A percentile compares a stretch with the other conserved stretches of the same genome.
Evolutionary conservation across 2,329 filamentous ascomycete genomes (phyloP).

Genomic region (Pseudodiploospora longispora): DNA sequence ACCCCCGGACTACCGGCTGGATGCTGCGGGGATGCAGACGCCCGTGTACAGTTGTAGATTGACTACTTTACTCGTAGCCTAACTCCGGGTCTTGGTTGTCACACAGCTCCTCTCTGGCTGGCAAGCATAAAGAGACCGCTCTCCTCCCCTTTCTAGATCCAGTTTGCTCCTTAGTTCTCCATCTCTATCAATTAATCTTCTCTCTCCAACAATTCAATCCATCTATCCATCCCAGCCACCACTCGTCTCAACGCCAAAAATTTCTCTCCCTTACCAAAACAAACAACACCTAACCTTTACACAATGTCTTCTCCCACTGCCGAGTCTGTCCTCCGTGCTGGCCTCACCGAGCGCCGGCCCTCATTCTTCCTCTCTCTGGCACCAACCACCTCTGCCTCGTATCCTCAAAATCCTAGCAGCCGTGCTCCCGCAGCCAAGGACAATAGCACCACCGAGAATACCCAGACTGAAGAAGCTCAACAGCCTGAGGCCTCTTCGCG

Average conservation of each 20-base stretch:
- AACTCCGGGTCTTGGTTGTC: no score
- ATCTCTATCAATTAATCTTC: constrained; percentile 7
- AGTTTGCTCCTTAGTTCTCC: constrained; percentile 4
- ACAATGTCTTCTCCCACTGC: constrained; percentile 4
- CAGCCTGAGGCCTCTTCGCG: constrained; percentile 21
- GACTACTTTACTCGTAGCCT: no score
- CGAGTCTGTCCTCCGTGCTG: constrained; percentile 8
- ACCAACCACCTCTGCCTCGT: constrained; percentile 49
- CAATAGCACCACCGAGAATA: constrained; percentile 10
- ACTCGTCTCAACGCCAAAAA: no score
- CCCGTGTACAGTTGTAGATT: no score
- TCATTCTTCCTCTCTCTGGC: constrained; percentile 47
- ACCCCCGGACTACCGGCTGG: no score
- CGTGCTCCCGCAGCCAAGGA: constrained; percentile 10
- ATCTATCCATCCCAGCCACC: constrained; percentile 3
- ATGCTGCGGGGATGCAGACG: no score
- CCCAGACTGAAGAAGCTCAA: background rate
- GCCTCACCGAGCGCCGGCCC: background rate
- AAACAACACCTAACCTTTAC: background rate
- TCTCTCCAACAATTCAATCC: background rate
- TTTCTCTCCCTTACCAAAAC: background rate
- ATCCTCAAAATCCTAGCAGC: constrained; percentile 36
- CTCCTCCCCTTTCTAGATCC: constrained; percentile 14
- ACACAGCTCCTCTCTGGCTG: background rate
- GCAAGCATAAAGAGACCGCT: constrained; percentile 19